Base-by-base conservation (phyloP, 768 basidiomycete species). In the Piloderma croceum region DNA sequence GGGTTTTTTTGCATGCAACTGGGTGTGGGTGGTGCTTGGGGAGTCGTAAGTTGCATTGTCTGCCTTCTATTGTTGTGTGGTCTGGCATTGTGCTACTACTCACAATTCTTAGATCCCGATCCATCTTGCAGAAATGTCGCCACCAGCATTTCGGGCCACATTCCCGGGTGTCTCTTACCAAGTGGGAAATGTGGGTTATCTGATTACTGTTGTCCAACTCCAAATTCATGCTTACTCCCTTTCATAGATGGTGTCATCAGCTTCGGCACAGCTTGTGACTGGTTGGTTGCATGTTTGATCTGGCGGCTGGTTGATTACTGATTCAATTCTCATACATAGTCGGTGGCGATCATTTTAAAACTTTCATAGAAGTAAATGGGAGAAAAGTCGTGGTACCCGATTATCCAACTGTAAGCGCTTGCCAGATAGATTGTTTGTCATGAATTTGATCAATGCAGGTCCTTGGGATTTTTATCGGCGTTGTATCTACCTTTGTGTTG, bases 391-490 rank as follows among this genome's bases (percentile, higher is more conserved):
- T 51, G 18, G 76, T 80, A 0, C 70, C 81, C 2, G 77, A 87
- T 52, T 88, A 87, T 48, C 83, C 81, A 3, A 79, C 55, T 18
- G 49, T 34, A n/a, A n/a, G n/a, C n/a, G 29, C 15, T 22, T 11
- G 11, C 24, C 33, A 9, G 27, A n/a, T 29, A 29, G 10, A n/a
- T 7, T 10, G n/a, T 21, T 13, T 9, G 20, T 35, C 18, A 9
- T 50, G 47, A 58, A 48, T 50, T 46, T 5, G 50, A 47, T 17
- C 76, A 59, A 36, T 25, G 56, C 36, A 54, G 60, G 86, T 88
- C 4, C 86, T 89, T 66, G 88, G 86, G 29, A 91, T 97, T 53
- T 70, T 97, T 25, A 82, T 96, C 34, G 92, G 91, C 6, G 71
- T 75, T n/a, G n/a, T n/a, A n/a, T n/a, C n/a, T n/a, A n/a, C n/a